Base-by-base conservation (phyloP, 2,329 filamentous ascomycete species). In the Byssothecium circinans region DNA sequence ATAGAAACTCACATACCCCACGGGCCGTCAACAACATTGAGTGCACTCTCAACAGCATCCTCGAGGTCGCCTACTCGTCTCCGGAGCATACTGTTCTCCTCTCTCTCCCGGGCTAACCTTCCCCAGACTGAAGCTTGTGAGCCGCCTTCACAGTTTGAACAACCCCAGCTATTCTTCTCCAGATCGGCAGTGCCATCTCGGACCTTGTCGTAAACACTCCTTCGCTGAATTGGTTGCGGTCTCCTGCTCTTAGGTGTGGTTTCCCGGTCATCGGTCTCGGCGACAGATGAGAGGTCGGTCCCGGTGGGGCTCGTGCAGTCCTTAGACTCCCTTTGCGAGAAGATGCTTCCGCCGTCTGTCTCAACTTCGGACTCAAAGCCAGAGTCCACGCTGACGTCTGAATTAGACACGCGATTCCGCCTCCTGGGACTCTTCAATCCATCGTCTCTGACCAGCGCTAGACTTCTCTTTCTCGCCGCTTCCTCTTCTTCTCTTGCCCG, bases 291-390 rank as follows among this genome's bases (percentile, higher is more conserved):
- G 12, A 53, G 50, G 33, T 68, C 54, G 35, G 62, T 66, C 45
- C 63, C 54, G 33, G 68, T 62, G 27, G 69, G 65, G 49, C 68
- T 67, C 65, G 68, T 52, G 64, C 75, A 48, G 43, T 63, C 58
- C 63, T 74, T 49, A 58, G 68, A 54, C 43, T 63, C 58, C 60
- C 65, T 18, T 64, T 74, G 48, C 58, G 69, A 54, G 66, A 71
- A 68, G 43, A 65, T 74, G 18, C 69, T 72, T 4, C 72, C 67
- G 8, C 72, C 70, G 19, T 78, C 72, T 32, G 76, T 78, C 47
- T 82, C 80, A 20, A 77, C 73, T 19, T 82, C 81, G 2, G 78
- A 82, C 53, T 83, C 81, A 51, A 83, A 83, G 38, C 81, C 81
- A 5, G 81, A 83, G 58, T 83, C 81, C 42, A 77, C 60, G n/a